Evolutionary conservation across 495 filamentous ascomycete genomes (phyloP).

Genomic region (Tuber brumale): DNA sequence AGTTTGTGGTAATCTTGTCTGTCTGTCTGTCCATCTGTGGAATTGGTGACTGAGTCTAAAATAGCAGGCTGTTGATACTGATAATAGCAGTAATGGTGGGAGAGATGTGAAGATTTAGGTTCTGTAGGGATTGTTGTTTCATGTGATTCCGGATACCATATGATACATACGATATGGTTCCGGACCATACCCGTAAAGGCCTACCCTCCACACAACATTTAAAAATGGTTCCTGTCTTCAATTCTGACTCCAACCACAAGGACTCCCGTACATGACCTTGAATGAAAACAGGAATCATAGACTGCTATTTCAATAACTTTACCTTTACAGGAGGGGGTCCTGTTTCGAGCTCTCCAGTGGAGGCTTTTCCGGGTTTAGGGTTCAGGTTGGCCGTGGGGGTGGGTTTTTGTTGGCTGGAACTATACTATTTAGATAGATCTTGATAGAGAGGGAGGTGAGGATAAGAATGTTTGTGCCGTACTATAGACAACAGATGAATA

Average conservation of each 20-base stretch:
- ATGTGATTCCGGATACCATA: background rate
- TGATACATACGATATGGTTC: background rate
- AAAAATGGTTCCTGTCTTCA: no score
- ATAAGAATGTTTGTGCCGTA: background rate
- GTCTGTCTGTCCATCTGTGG: background rate
- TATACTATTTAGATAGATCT: background rate
- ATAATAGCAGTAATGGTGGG: background rate
- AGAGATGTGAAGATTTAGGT: background rate
- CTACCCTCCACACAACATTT: no score
- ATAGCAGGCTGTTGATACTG: background rate
- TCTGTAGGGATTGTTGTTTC: background rate
- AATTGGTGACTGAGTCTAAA: background rate
- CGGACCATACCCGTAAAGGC: no score
- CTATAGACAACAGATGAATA: background rate
- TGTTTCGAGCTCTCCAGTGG: no score
- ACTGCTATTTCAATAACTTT: no score
- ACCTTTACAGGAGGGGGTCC: no score
- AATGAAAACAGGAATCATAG: no score
- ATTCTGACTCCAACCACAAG: no score
- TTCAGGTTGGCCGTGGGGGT: no score
- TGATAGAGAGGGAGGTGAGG: background rate
- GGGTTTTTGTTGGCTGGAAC: no score
- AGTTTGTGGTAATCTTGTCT: background rate
- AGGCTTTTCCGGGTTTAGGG: no score
- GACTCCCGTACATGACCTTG: no score